Evolutionary conservation across 106 monocot genomes (phyloP), one percentile per base, ranked within the genome.

Genomic region (Vanilla planifolia): DNA sequence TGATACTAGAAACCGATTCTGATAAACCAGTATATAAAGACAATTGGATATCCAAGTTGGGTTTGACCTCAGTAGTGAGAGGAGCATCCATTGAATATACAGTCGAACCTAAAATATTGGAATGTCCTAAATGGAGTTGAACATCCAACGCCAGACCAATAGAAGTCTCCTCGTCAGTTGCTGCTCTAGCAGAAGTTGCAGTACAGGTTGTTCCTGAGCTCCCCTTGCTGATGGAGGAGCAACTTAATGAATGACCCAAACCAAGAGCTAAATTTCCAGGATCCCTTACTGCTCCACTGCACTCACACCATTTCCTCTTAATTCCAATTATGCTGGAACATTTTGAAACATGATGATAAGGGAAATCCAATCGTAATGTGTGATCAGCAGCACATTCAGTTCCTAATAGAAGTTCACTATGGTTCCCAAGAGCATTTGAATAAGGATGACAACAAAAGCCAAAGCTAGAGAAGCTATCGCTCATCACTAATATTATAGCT

Each of bases 291-390:
- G 25, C 15, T 63, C 23, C 62, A 42, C 23, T 33, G 6, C 53
- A 2, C 55, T 84, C 71, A 51, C 13, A 58, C 70, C 67, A 67
- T 43, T 79, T 84, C 55, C 83, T 62, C 71, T 84, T 84, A 35
- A 20, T n/a, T 11, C 73, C 73, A 10, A 30, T 44, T 3, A 21
- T 15, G 6, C 34, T 46, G 36, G 66, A 66, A 30, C 33, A 48
- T 28, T 39, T 41, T 10, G 39, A 5, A 52, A 15, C 45, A 8
- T 59, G 48, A 46, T 22, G n/a, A 13, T 62, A 25, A 22, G 65
- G 33, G 15, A 74, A 80, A 66, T 82, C 69, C 47, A 73, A 64
- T 10, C 57, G 29, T 16, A 77, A 37, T 36, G 55, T 56, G 16
- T 61, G 46, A 47, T 76, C 76, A 24, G 64, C 46, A 2, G 19